phyloP scores from a whole-genome alignment of 192 early-diverging fungal genomes.

The Linnemannia schmuckeri region DNA sequence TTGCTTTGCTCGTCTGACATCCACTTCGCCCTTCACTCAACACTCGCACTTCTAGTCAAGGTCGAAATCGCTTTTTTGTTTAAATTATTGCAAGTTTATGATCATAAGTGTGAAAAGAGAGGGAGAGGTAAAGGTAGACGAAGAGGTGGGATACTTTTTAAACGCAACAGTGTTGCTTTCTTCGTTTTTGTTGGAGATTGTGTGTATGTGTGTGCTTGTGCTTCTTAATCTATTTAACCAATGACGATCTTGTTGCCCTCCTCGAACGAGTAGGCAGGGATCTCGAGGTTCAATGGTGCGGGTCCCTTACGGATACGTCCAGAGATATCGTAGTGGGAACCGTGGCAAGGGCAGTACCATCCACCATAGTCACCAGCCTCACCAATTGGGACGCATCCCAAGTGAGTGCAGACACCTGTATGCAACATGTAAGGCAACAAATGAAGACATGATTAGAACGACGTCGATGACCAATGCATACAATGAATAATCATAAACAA shows the following conservation, averaged over 20 bases:
- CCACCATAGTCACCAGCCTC: conserved; percentile 98
- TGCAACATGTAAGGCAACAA: background rate
- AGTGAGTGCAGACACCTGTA: conserved; percentile 68
- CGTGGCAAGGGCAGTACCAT: conserved; percentile 99
- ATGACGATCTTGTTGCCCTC: conserved; percentile 87
- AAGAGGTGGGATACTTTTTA: conserved; percentile 5
- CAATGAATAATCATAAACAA: background rate
- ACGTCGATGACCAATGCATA: background rate
- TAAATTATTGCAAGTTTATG: conserved; percentile 10
- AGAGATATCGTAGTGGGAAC: conserved; percentile 99
- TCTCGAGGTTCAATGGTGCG: conserved; percentile 98
- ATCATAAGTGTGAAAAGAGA: background rate
- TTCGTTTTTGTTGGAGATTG: background rate
- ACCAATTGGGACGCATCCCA: conserved; percentile 98
- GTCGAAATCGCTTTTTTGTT: background rate
- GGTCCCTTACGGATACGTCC: conserved; percentile 99
- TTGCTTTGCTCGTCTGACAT: too few species aligned
- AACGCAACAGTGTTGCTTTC: background rate
- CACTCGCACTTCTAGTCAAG: background rate
- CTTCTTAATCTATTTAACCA: conserved; percentile 75
- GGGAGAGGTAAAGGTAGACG: background rate
- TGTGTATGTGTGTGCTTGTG: background rate
- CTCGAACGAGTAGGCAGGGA: conserved; percentile 77
- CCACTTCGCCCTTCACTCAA: background rate
- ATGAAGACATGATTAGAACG: background rate